phyloP scores from a whole-genome alignment of 108 stramenopile species.

The Parmales sp. region DNA sequence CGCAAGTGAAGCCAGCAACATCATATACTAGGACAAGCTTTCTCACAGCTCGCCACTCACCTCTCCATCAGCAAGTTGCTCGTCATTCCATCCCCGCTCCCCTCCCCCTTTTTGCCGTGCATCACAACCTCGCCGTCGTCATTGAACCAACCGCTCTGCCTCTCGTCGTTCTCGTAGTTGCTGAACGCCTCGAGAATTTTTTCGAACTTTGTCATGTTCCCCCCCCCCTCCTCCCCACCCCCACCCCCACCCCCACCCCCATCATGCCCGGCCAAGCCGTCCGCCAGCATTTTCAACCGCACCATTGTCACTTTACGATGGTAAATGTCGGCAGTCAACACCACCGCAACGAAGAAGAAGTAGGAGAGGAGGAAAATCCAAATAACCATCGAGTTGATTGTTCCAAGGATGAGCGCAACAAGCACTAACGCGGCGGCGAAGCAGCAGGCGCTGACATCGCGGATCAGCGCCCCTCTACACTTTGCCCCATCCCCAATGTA shows the following conservation, averaged over 20 bases:
- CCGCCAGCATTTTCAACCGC: conserved; percentile 29
- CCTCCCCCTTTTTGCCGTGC: neutral
- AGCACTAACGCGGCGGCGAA: conserved; percentile 55
- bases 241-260: conserved; percentile 14
- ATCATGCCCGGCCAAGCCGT: neutral
- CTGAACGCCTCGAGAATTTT: conserved; percentile 50
- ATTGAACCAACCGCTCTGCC: conserved; percentile 1
- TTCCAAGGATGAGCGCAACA: conserved; percentile 17
- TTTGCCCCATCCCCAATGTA: conserved; percentile 41
- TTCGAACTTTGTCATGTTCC: conserved; percentile 31
- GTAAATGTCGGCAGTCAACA: conserved; percentile 70
- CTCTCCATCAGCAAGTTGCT: neutral
- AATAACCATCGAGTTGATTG: conserved; percentile 15
- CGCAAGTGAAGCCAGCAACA: no score
- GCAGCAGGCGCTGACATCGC: conserved; percentile 59
- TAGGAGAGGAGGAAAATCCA: conserved; percentile 41
- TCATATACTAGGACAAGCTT: no score
- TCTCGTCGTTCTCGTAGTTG: conserved; percentile 59
- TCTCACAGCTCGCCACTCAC: neutral
- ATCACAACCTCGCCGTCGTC: neutral
- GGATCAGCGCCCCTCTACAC: conserved; percentile 70
- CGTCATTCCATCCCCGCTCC: neutral
- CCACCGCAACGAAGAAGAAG: conserved; percentile 51
- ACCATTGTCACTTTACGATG: conserved; percentile 71
- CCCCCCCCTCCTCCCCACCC: conserved; percentile 21